Base-by-base conservation (phyloP, 305 asterid genomes). In the Rubia peregrina region DNA sequence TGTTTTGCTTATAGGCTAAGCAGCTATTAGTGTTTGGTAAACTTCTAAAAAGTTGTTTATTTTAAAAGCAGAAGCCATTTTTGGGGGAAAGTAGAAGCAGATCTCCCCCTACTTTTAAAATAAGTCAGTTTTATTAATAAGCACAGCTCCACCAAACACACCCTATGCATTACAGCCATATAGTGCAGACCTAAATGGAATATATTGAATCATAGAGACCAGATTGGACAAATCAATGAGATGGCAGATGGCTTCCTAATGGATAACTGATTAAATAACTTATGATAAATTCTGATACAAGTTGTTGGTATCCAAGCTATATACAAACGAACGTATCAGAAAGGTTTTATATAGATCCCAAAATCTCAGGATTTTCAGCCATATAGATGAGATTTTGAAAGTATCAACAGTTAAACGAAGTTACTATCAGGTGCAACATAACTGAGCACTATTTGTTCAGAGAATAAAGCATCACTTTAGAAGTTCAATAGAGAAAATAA, bases 401-500 rank as follows among this genome's bases (percentile, higher is more conserved):
- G 21, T 44, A 30, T 19, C 17, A 57, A 21, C 41, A 22, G 8
- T 7, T 9, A 56, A 17, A 69, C 40, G 16, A 69, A 12, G 42
- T 55, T 21, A 56, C 12, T 9, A 57, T 17, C 22, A 69, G 55
- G 24, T 55, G 36, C 19, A 7, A 22, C 61, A 69, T 16, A n/a
- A 68, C 13, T 51, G 49, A 36, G 57, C n/a, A n/a, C 9, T 22
- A 68, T 51, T 36, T 69, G 24, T 16, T n/a, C 12, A 19, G 53
- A 51, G 64, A 53, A 26, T n/a, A 21, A 53, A 13, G 9, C 14
- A 41, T 56, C 53, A 51, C 7, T 40, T 68, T 68, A 9, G 57
- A 26, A 76, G 73, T 68, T n/a, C 16, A 66, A 77, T 43, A 36
- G 38, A 53, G 74, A 67, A 65, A 68, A 72, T 74, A 77, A 70